Evolutionary conservation across 176 grass and related monocot genomes (phyloP), one percentile per base, ranked within the genome.

Genomic region (Oryza punctata): DNA sequence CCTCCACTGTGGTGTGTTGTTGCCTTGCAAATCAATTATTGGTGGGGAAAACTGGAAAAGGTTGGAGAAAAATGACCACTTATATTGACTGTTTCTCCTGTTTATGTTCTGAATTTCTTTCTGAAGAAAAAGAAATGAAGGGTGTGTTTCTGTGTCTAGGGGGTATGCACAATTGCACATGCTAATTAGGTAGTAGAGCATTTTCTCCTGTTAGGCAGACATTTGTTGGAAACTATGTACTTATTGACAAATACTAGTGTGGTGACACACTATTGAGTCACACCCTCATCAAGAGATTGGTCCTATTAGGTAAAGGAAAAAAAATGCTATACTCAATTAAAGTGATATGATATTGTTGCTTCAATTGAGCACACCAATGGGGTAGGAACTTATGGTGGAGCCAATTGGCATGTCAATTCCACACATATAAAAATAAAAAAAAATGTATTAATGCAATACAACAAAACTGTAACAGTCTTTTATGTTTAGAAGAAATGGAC

Each of bases 21-120:
- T 64, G 67, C 85, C 63, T 37, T 77, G 72, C 25, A 47, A 54
- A 69, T 45, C 80, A 90, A 90, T 90, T 80, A 90, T 90, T 90
- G 84, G 80, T 79, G 54, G n/a, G 71, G 9, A 63, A 21, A 30
- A 11, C 63, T 33, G 49, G 19, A 25, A 70, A 69, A 65, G 80
- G 80, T 29, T 75, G 80, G 47, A 54, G 68, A 7, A 24, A 87
- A 75, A 79, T 18, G 79, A 67, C 80, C 61, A 64, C 64, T 43
- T 79, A 29, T 75, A 70, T 54, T 83, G 80, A 83, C 84, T 52
- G 49, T 69, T 79, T 52, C 27, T 30, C 59, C 40, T 74, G 10
- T 75, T 79, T 74, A 25, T 19, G 35, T 4, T 3, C 10, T 25
- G 67, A 35, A 8, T 65, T 66, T 38, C 29, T 73, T 35, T 19